Evolutionary conservation across 176 grass and related monocot genomes (phyloP).

Genomic region (Coix lacrymajobi): DNA sequence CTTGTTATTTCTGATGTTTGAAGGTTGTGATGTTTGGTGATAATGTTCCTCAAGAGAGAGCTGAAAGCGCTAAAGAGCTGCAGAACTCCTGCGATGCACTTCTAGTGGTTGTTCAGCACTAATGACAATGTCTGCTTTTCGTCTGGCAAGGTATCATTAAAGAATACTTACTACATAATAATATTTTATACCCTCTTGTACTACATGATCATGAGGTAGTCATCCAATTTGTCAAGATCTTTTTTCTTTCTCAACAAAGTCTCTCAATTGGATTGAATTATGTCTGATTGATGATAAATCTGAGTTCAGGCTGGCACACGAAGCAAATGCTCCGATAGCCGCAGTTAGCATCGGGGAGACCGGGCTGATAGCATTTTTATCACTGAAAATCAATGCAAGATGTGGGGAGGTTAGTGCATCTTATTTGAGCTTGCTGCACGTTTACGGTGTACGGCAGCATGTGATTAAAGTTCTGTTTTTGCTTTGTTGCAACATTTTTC

Average conservation of each 20-base stretch:
- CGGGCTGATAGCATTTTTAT: slow-evolving; percentile 73
- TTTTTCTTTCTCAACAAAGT: background rate
- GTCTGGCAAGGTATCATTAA: slow-evolving; percentile 60
- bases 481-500: background rate
- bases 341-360: slow-evolving; percentile 78
- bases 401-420: slow-evolving; percentile 69
- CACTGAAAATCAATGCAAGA: slow-evolving; percentile 83
- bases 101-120: slow-evolving; percentile 82
- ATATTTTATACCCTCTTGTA: background rate
- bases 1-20: slow-evolving; percentile 31
- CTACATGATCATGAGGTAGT: background rate
- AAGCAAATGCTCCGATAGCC: slow-evolving; percentile 58
- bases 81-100: slow-evolving; percentile 83
- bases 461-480: background rate
- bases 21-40: slow-evolving; percentile 99
- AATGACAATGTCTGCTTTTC: slow-evolving; percentile 98
- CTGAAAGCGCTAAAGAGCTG: slow-evolving; percentile 72
- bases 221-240: background rate
- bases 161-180: background rate
- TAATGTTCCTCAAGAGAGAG: slow-evolving; percentile 91
- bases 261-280: background rate
- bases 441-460: background rate
- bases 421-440: background rate
- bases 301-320: slow-evolving; percentile 66
- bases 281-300: background rate